These are phyloP conservation scores for Scortechinia acanthostroma DNA, from an alignment of 2,329 filamentous ascomycete genomes.

Conservation along the genomic window DNA sequence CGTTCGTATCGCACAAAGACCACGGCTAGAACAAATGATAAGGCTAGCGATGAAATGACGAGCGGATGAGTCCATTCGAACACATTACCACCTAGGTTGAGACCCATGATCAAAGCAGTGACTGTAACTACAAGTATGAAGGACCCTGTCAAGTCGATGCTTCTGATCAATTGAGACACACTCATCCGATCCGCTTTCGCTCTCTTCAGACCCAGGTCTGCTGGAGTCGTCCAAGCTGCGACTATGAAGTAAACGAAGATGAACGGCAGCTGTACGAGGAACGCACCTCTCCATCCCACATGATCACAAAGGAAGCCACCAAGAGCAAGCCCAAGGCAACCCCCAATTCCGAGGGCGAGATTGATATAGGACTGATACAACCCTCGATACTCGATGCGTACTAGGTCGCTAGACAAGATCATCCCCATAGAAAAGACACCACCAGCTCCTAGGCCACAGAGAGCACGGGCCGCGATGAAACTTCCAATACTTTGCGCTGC, in stretches of 20 bases:
- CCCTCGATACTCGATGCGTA: slow-evolving; percentile 57
- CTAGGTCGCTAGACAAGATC: slow-evolving; percentile 68
- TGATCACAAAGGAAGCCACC: slow-evolving; percentile 38
- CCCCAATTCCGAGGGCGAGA: slow-evolving; percentile 21
- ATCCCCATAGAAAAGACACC: slow-evolving; percentile 63
- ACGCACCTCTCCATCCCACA: slow-evolving; percentile 39
- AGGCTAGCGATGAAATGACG: slow-evolving; percentile 13
- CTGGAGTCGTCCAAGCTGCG: slow-evolving; percentile 10
- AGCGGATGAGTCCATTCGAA: slow-evolving; percentile 16
- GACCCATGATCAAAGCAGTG: slow-evolving; percentile 15
- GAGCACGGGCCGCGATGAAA: slow-evolving; percentile 64
- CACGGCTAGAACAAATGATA: slow-evolving; percentile 10
- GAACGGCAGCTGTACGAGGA: slow-evolving; percentile 17
- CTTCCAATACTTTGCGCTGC: slow-evolving; percentile 59
- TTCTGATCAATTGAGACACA: slow-evolving; percentile 10
- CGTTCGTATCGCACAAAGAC: slow-evolving; percentile 12
- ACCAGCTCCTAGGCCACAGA: slow-evolving; percentile 69
- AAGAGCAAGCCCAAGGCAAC: slow-evolving; percentile 34
- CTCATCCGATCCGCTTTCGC: slow-evolving; percentile 25
- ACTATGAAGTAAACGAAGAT: slow-evolving; percentile 13
- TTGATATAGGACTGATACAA: slow-evolving; percentile 31
- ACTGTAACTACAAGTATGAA: slow-evolving; percentile 16
- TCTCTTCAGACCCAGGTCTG: slow-evolving; percentile 22
- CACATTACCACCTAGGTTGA: slow-evolving; percentile 19
- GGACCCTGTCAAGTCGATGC: slow-evolving; percentile 16